Conservation (phyloP, 257 asterid species). For the Coffea canephora region DNA sequence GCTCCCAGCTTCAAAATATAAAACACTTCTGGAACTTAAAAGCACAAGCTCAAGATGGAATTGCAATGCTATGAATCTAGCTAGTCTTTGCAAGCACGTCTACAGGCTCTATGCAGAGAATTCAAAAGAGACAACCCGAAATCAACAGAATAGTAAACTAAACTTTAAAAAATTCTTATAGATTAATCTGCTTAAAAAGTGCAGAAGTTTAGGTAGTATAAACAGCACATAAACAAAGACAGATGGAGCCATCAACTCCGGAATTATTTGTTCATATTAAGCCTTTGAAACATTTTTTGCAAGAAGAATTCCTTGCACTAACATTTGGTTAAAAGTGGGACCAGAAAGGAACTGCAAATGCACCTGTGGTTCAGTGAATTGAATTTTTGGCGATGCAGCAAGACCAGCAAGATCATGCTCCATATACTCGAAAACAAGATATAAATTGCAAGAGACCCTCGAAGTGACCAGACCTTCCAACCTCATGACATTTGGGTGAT, state of each 20-base stretch:
- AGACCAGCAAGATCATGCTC: conserved; percentile 95
- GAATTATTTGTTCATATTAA: not conserved
- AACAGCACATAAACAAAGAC: not conserved
- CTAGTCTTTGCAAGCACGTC: not conserved
- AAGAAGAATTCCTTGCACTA: not conserved
- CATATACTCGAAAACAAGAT: conserved; percentile 91
- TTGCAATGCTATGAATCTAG: not conserved
- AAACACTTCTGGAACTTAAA: not conserved
- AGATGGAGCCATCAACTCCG: not conserved
- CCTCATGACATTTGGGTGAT: conserved; percentile 88
- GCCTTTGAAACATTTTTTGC: not conserved
- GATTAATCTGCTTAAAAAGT: not conserved
- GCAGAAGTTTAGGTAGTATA: not conserved
- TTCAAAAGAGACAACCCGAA: not conserved
- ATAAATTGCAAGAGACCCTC: conserved; percentile 74
- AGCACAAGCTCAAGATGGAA: not conserved
- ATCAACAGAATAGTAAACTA: not conserved
- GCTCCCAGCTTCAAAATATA: not conserved
- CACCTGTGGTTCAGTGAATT: conserved; percentile 85
- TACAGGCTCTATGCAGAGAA: not conserved
- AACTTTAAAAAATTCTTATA: not conserved
- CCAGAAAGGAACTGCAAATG: conserved; percentile 14
- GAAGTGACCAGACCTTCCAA: conserved; percentile 90
- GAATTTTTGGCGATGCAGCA: conserved; percentile 59
- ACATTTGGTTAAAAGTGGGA: not conserved